Conservation (phyloP, 768 basidiomycete genomes). For the Gymnopilus junonius region DNA sequence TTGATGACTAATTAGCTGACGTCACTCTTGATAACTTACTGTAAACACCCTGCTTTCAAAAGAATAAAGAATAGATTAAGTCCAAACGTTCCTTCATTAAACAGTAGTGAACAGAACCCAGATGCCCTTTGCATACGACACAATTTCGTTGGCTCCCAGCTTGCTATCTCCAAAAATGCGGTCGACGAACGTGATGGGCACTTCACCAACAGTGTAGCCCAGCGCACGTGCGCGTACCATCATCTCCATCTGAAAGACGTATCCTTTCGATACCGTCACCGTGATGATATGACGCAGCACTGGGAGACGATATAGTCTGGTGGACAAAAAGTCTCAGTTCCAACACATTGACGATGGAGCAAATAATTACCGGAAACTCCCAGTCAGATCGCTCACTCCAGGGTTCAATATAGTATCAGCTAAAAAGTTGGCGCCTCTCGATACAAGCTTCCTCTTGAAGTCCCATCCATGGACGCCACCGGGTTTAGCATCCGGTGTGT, state of each 20-base stretch:
- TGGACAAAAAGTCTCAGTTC: not conserved
- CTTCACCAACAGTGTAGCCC: slow-evolving; percentile 86
- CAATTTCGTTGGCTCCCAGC: slow-evolving; percentile 85
- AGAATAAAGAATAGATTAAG: slow-evolving; percentile 10
- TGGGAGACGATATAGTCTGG: slow-evolving; percentile 73
- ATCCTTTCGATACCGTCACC: slow-evolving; percentile 84
- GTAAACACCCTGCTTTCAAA: not conserved
- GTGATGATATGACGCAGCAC: slow-evolving; percentile 86
- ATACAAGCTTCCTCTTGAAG: slow-evolving; percentile 85
- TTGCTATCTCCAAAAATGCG: slow-evolving; percentile 94
- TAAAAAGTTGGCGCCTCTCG: slow-evolving; percentile 88
- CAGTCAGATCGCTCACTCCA: slow-evolving; percentile 89
- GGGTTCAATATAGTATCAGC: slow-evolving; percentile 85
- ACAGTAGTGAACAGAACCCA: slow-evolving; percentile 79
- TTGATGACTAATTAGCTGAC: slow-evolving; percentile 1
- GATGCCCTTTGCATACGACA: slow-evolving; percentile 86
- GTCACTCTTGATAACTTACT: too few relatives aligned
- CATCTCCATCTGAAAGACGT: slow-evolving; percentile 99
- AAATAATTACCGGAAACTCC: slow-evolving; percentile 77
- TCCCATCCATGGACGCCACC: slow-evolving; percentile 96
- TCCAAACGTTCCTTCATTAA: slow-evolving; percentile 43
- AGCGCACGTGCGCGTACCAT: slow-evolving; percentile 87
- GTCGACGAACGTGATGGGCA: slow-evolving; percentile 95
- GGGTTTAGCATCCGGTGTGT: slow-evolving; percentile 60
- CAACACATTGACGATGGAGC: not conserved